Percentiles rank a stretch among this genome's conserved stretches.
Conservation (phyloP, 1,139 yeast species). For the Meyerozyma smithsonii region DNA sequence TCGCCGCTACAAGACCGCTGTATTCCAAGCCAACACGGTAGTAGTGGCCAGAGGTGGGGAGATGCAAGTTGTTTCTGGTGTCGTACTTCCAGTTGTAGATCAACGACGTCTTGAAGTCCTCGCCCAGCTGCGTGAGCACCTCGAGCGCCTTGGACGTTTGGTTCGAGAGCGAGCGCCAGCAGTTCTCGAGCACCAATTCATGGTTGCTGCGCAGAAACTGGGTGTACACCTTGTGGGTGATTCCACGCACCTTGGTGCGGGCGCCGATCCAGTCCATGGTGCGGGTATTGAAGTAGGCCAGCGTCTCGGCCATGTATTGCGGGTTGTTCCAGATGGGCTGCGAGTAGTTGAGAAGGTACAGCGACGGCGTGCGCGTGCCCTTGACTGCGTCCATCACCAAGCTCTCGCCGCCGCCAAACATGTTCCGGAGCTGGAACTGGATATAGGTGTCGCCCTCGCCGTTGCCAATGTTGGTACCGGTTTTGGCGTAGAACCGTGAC, state of each 20-base stretch:
- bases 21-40: slow-evolving; percentile 55
- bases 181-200: slow-evolving; percentile 61
- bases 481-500: slow-evolving; percentile 67
- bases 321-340: slow-evolving; percentile 57
- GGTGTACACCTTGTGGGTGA: slow-evolving; percentile 47
- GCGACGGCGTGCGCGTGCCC: slow-evolving; percentile 77
- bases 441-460: slow-evolving; percentile 94
- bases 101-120: slow-evolving; percentile 54
- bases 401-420: slow-evolving; percentile 87
- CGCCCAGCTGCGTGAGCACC: slow-evolving; percentile 49
- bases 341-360: slow-evolving; percentile 59
- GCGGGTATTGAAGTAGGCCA: slow-evolving; percentile 54
- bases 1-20: slow-evolving; percentile 37
- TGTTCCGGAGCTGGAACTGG: slow-evolving; percentile 67
- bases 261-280: slow-evolving; percentile 66
- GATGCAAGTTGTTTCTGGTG: slow-evolving; percentile 48
- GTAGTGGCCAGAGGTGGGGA: slow-evolving; percentile 57
- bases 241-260: slow-evolving; percentile 55
- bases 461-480: slow-evolving; percentile 93
- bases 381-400: slow-evolving; percentile 69
- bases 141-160: slow-evolving; percentile 31
- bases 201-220: slow-evolving; percentile 32
- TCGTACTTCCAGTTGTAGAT: slow-evolving; percentile 51
- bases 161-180: slow-evolving; percentile 56
- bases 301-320: slow-evolving; percentile 49